Percentiles rank a stretch among this genome's conserved stretches.
Evolutionary conservation across 768 basidiomycete species (phyloP).

Genomic region (Naematelia encephala): DNA sequence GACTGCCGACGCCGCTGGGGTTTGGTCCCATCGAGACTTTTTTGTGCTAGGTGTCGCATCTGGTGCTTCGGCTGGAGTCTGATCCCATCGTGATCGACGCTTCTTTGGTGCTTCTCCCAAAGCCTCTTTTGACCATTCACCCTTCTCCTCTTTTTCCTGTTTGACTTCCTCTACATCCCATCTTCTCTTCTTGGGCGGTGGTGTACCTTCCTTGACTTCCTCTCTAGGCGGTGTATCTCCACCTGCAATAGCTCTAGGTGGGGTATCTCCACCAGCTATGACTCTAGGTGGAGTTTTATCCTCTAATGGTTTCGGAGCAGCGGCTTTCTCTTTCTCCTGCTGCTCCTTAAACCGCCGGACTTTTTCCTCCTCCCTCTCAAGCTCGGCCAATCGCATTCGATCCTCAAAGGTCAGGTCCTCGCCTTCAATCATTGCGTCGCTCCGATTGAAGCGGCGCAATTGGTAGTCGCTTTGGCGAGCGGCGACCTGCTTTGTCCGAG

Average conservation of each 20-base stretch:
- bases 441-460: conserved; percentile 79
- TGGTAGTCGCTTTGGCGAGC: conserved; percentile 93
- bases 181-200: conserved; percentile 24
- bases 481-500: conserved; percentile 88
- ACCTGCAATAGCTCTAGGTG: conserved; percentile 54
- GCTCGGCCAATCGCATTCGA: conserved; percentile 81
- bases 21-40: conserved; percentile 97
- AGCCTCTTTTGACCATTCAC: conserved; percentile 72
- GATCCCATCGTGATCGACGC: conserved; percentile 94
- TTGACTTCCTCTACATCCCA: conserved; percentile 36
- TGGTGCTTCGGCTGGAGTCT: conserved; percentile 67
- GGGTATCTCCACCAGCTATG: conserved; percentile 57
- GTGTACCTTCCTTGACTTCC: conserved; percentile 43
- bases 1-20: conserved; percentile 59
- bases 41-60: conserved; percentile 62
- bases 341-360: conserved; percentile 83
- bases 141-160: conserved; percentile 58
- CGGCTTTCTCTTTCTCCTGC: conserved; percentile 72
- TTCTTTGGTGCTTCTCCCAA: conserved; percentile 79
- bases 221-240: conserved; percentile 43
- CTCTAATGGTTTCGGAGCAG: conserved; percentile 60
- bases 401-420: conserved; percentile 88
- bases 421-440: conserved; percentile 61
- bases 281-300: conserved; percentile 84
- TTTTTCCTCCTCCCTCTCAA: conserved; percentile 89